Percentiles rank a stretch among this genome's conserved stretches.
Evolutionary conservation across 2,329 filamentous ascomycete species (phyloP).

Genomic region (Scedosporium apiospermum): DNA sequence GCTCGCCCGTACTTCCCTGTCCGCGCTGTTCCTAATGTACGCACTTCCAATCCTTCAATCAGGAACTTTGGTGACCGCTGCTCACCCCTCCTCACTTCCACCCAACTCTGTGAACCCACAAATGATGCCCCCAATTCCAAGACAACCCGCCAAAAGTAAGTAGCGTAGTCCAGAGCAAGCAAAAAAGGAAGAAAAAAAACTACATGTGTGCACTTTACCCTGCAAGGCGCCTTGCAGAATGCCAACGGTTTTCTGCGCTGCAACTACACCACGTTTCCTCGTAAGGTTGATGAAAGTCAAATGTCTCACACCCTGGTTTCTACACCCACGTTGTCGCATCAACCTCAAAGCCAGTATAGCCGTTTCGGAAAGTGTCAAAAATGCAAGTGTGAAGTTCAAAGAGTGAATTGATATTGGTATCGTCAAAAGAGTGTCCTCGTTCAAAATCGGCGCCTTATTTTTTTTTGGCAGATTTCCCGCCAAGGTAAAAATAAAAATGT

Average conservation of each 20-base stretch:
- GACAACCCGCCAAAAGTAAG: no score
- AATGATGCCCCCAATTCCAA: no score
- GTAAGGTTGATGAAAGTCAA: neutral
- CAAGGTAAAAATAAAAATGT: no score
- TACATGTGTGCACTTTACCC: neutral
- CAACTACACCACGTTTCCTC: neutral
- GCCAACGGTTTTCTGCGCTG: neutral
- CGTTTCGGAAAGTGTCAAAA: neutral
- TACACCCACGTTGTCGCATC: neutral
- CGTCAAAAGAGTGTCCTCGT: constrained; percentile 1
- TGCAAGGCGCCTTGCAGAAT: neutral
- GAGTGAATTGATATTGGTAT: constrained; percentile 1
- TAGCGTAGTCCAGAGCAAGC: no score
- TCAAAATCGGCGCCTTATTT: neutral
- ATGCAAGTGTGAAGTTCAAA: neutral
- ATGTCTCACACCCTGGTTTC: neutral
- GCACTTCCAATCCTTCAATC: neutral
- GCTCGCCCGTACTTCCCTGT: neutral
- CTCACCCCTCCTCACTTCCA: neutral
- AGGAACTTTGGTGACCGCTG: neutral
- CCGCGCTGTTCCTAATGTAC: neutral
- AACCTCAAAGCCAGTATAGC: neutral
- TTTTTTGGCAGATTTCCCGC: neutral
- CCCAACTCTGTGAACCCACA: neutral
- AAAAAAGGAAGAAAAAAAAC: neutral